These are phyloP conservation scores for Sergeia podlipaevii DNA, from an alignment of 208 protist species.

Conservation along the genomic window DNA sequence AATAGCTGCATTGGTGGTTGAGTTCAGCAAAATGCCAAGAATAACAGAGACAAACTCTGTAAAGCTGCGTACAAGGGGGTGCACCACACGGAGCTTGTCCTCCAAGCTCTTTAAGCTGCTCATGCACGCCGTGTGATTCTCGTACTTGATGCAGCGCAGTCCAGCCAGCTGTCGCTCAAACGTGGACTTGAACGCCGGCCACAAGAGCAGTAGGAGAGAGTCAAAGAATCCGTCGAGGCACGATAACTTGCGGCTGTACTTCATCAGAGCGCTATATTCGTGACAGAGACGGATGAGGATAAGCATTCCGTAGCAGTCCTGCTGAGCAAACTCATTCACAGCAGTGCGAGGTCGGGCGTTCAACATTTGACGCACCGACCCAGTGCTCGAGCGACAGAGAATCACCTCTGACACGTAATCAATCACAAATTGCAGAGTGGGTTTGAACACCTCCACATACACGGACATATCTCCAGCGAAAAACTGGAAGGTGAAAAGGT, in stretches of 20 bases:
- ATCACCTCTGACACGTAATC: conserved; percentile 80
- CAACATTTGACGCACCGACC: conserved; percentile 31
- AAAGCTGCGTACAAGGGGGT: conserved; percentile 43
- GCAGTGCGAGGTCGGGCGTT: conserved; percentile 34
- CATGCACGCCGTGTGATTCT: not conserved
- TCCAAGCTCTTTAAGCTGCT: conserved; percentile 14
- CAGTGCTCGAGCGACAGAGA: conserved; percentile 33
- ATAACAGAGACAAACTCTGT: conserved; percentile 31
- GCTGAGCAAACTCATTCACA: conserved; percentile 42
- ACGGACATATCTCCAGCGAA: conserved; percentile 80
- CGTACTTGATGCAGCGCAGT: conserved; percentile 28
- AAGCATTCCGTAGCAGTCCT: conserved; percentile 77
- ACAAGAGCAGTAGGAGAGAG: conserved; percentile 68
- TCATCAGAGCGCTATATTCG: conserved; percentile 78
- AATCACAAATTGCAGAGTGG: conserved; percentile 74
- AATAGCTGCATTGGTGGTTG: conserved; percentile 9
- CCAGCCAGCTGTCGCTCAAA: conserved; percentile 66
- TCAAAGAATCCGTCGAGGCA: conserved; percentile 85
- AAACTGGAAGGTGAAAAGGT: conserved; percentile 84
- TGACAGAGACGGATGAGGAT: conserved; percentile 73
- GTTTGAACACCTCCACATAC: conserved; percentile 70
- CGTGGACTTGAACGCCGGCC: conserved; percentile 69
- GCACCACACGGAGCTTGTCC: conserved; percentile 37
- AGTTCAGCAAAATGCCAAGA: conserved; percentile 27
- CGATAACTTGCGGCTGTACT: conserved; percentile 45